Percentiles rank a stretch among this genome's conserved stretches.
Evolutionary conservation across 2,329 filamentous ascomycete genomes (phyloP).

Genomic region (Ophiostoma sp.): DNA sequence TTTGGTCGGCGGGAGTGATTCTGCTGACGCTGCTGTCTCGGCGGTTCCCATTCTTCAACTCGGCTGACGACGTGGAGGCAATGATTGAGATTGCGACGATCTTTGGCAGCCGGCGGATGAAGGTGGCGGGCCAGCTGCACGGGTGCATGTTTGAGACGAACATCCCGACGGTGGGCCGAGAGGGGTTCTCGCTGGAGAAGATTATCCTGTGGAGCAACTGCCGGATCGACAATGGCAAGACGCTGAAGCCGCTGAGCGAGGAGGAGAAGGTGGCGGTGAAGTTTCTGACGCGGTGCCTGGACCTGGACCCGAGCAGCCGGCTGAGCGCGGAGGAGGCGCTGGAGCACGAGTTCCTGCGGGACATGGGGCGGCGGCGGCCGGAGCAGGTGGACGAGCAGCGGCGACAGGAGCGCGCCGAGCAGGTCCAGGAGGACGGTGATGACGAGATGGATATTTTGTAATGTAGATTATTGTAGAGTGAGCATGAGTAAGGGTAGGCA

Average conservation of each 20-base stretch:
- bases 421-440: conserved; percentile 38
- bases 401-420: not conserved
- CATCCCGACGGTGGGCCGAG: conserved; percentile 81
- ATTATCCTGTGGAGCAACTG: conserved; percentile 94
- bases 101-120: conserved; percentile 82
- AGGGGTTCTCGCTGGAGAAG: conserved; percentile 83
- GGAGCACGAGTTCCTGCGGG: conserved; percentile 61
- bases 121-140: conserved; percentile 72
- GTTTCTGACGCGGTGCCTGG: conserved; percentile 68
- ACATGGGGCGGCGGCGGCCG: conserved; percentile 27
- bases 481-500: not conserved
- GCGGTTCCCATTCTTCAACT: conserved; percentile 97
- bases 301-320: conserved; percentile 66
- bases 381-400: conserved; percentile 9
- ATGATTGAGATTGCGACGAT: conserved; percentile 97
- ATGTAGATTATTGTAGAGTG: no score
- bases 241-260: conserved; percentile 43
- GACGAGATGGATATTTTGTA: conserved; percentile 51
- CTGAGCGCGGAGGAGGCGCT: conserved; percentile 73
- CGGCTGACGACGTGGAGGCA: conserved; percentile 93
- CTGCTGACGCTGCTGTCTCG: conserved; percentile 88
- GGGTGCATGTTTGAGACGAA: conserved; percentile 89
- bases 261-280: conserved; percentile 69
- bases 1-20: conserved; percentile 97
- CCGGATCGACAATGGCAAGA: conserved; percentile 49